Evolutionary conservation across 306 rosid species (phyloP), one percentile per base, ranked within the genome.

Genomic region (Vigna unguiculata): DNA sequence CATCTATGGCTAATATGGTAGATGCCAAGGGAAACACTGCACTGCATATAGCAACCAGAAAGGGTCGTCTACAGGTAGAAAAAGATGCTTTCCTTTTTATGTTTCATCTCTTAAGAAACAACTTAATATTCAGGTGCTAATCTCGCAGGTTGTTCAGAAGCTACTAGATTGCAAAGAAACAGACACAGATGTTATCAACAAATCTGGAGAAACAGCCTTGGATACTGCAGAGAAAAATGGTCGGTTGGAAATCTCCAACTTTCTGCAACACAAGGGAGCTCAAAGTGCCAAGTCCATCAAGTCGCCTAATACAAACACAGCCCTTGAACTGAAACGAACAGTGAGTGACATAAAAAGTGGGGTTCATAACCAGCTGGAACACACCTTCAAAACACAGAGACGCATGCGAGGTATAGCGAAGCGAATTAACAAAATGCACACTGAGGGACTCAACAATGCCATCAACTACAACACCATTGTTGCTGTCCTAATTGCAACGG

Each of bases 361-460:
- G 76, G 96, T 92, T 75, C 96, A 92, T 81, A 71, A 92, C 83
- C 97, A 92, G 86, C 87, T 92, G 72, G 92, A 90, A 67, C 91
- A 92, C 83, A 90, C 97, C 14, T 63, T 83, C 9, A 89, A 80
- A 81, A 92, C 96, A 5, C 82, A 88, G 40, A 79, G 87, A 62
- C 89, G 86, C 4, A 88, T 92, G 81, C 88, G 69, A 71, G 91
- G 86, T 11, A 88, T 92, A 79, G 93, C 83, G 7, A 92, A 88
- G 73, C 79, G 91, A 69, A 83, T 91, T 28, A 84, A 85, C 87
- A 91, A 90, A 75, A 88, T 91, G 95, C 91, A 91, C 17, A 45
- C 88, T 0, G 95, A 90, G 67, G 97, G 97, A 32, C 93, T 91
- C 40, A 91, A 92, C 88, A 92, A 92, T 6, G 97, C 97, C 20